Evolutionary conservation across 371 early-diverging fungal species (phyloP).

Genomic region (Amoeboaphelidium protococcarum): DNA sequence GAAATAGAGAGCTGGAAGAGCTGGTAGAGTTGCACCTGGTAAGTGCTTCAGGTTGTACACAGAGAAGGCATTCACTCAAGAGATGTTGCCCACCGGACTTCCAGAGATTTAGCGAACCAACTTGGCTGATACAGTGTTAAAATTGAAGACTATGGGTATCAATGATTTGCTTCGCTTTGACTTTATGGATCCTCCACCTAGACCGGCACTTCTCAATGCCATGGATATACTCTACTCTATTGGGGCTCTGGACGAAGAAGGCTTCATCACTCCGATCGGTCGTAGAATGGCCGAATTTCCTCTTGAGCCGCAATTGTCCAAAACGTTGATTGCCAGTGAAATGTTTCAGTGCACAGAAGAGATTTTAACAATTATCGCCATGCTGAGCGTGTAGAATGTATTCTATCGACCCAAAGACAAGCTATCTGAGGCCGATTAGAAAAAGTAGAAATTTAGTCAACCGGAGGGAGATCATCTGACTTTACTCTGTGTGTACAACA

Average conservation of each 20-base stretch:
- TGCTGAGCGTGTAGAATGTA: slow-evolving; percentile 75
- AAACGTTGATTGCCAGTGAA: slow-evolving; percentile 69
- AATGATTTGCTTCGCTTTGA: slow-evolving; percentile 83
- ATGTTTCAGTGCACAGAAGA: slow-evolving; percentile 85
- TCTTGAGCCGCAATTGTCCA: slow-evolving; percentile 68
- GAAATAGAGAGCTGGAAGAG: slow-evolving; percentile 90
- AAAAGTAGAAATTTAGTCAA: slow-evolving; percentile 89
- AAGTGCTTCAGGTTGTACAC: slow-evolving; percentile 91
- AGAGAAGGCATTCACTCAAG: slow-evolving; percentile 73
- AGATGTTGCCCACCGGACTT: slow-evolving; percentile 78
- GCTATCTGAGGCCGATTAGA: slow-evolving; percentile 69
- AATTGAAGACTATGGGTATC: slow-evolving; percentile 84
- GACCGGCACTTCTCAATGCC: slow-evolving; percentile 70
- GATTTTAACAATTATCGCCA: slow-evolving; percentile 80
- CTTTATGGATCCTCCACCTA: slow-evolving; percentile 86
- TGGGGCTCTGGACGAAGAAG: slow-evolving; percentile 81
- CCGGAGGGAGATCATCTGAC: slow-evolving; percentile 95
- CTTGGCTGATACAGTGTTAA: slow-evolving; percentile 65
- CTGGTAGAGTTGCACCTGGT: slow-evolving; percentile 91
- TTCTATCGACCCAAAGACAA: slow-evolving; percentile 92
- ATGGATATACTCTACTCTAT: slow-evolving; percentile 74
- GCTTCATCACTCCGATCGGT: slow-evolving; percentile 69
- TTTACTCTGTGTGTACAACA: slow-evolving; percentile 77
- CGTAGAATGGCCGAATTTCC: slow-evolving; percentile 94
- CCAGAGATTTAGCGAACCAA: slow-evolving; percentile 97